Evolutionary conservation across 192 early-diverging fungal genomes (phyloP).

Genomic region (Spizellomyces punctatus): DNA sequence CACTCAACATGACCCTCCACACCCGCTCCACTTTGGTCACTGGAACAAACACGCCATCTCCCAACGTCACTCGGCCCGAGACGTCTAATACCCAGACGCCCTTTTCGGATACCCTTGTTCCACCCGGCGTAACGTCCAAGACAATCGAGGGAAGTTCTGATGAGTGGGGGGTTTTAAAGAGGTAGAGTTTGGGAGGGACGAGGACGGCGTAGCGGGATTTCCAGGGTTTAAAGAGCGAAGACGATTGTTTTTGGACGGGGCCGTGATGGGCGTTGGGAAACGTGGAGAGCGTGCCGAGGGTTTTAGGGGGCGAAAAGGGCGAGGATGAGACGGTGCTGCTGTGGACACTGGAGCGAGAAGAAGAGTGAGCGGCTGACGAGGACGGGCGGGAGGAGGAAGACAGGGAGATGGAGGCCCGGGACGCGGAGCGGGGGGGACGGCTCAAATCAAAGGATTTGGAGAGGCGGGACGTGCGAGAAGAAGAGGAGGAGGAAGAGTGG

Average conservation of each 20-base stretch:
- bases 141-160: not conserved
- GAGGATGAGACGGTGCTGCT: not conserved
- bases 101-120: not conserved
- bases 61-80: no score
- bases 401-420: not conserved
- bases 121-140: not conserved
- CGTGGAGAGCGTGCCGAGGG: not conserved
- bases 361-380: not conserved
- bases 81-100: not conserved
- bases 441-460: not conserved
- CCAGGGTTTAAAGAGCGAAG: not conserved
- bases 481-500: not conserved
- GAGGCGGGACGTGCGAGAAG: not conserved
- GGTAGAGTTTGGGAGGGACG: not conserved
- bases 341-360: not conserved
- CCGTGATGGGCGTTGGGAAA: not conserved
- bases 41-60: no score
- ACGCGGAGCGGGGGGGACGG: not conserved
- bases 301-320: not conserved
- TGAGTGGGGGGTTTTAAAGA: not conserved
- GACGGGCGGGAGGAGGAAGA: not conserved
- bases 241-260: not conserved
- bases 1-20: no score
- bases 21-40: no score
- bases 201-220: conserved; percentile 2